Conservation (phyloP, 1,284 basidiomycete genomes). For the Exobasidium cylindrosporum region DNA sequence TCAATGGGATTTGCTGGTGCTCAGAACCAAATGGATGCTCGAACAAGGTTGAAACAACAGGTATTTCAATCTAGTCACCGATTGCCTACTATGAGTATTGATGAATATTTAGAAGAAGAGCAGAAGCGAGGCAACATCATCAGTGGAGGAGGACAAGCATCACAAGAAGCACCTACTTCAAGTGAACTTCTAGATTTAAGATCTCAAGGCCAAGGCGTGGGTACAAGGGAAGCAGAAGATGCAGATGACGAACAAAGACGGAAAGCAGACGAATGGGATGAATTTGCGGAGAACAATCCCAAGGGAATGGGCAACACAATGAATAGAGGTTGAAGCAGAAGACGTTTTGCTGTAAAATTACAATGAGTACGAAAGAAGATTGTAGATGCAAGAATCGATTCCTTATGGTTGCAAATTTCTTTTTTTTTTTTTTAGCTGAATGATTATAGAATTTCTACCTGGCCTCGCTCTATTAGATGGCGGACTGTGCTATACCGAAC, state of each 20-base stretch:
- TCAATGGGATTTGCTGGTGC: conserved; percentile 63
- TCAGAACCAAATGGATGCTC: conserved; percentile 82
- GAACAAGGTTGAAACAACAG: conserved; percentile 70
- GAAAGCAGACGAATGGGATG: conserved; percentile 44
- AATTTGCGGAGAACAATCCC: conserved; percentile 33
- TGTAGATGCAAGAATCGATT: not conserved
- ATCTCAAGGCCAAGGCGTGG: conserved; percentile 70
- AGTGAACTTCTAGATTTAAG: not conserved
- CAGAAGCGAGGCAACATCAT: conserved; percentile 79
- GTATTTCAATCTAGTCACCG: conserved; percentile 85
- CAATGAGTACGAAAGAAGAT: not conserved
- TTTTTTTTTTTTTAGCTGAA: not conserved
- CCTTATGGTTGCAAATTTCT: not conserved
- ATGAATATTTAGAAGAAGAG: conserved; percentile 90
- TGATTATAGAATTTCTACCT: conserved; percentile 34
- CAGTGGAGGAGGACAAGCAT: conserved; percentile 73
- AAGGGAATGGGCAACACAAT: conserved; percentile 88
- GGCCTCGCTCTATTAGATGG: conserved; percentile 32
- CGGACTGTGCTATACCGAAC: conserved; percentile 42
- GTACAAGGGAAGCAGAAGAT: conserved; percentile 65
- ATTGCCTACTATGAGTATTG: conserved; percentile 91
- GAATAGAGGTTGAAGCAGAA: conserved; percentile 69
- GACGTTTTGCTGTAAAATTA: not conserved
- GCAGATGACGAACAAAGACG: conserved; percentile 63
- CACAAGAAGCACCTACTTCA: conserved; percentile 13